Evolutionary conservation across 768 basidiomycete genomes (phyloP).

Genomic region (Rickenella mellea): DNA sequence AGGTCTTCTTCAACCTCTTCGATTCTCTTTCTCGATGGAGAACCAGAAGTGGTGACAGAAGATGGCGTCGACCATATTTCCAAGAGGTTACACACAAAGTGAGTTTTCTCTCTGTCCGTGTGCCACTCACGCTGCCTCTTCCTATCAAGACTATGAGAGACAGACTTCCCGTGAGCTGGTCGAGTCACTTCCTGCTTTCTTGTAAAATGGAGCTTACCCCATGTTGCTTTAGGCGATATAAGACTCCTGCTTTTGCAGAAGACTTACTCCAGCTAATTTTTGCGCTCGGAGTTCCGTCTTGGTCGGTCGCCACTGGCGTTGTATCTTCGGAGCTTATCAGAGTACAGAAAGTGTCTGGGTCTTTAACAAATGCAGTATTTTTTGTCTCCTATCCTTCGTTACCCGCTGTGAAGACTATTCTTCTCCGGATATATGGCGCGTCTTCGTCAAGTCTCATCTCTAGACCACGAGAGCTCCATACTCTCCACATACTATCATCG

Average conservation of each 20-base stretch:
- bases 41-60: slow-evolving; percentile 35
- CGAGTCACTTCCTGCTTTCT: slow-evolving; percentile 18
- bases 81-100: slow-evolving; percentile 59
- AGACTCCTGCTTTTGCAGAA: slow-evolving; percentile 42
- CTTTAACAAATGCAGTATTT: slow-evolving; percentile 92
- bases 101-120: slow-evolving; percentile 25
- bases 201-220: slow-evolving; percentile 13
- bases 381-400: slow-evolving; percentile 73
- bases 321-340: slow-evolving; percentile 30
- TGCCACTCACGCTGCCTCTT: slow-evolving; percentile 13
- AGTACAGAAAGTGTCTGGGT: slow-evolving; percentile 80
- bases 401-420: slow-evolving; percentile 48
- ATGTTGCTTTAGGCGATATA: slow-evolving; percentile 47
- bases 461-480: slow-evolving; percentile 76
- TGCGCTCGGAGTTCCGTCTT: slow-evolving; percentile 46
- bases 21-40: slow-evolving; percentile 24
- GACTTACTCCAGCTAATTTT: slow-evolving; percentile 48
- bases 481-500: slow-evolving; percentile 83
- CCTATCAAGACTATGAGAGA: slow-evolving; percentile 9
- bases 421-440: slow-evolving; percentile 88
- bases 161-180: not conserved
- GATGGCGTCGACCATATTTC: slow-evolving; percentile 55
- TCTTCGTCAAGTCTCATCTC: slow-evolving; percentile 83
- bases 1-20: slow-evolving; percentile 20
- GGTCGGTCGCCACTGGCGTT: slow-evolving; percentile 25